Conservation (phyloP, 441 rosid species). For the Corymbia citriodora region DNA sequence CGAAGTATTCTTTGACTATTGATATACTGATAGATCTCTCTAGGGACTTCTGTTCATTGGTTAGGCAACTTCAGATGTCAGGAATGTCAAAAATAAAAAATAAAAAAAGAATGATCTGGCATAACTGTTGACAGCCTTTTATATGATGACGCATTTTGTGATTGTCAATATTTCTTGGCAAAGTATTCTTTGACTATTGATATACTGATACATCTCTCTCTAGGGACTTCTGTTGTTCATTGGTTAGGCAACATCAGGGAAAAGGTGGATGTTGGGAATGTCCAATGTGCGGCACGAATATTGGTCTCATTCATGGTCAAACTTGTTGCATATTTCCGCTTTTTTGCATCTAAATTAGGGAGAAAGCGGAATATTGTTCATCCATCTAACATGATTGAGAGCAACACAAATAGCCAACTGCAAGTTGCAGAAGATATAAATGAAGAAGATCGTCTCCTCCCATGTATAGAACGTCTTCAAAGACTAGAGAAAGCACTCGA, state of each 20-base stretch:
- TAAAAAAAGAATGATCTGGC: not conserved
- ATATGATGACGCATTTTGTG: not conserved
- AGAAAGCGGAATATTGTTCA: constrained; percentile 45
- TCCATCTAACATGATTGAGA: constrained; percentile 45
- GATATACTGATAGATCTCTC: not conserved
- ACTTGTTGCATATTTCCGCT: constrained; percentile 40
- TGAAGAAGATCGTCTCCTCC: constrained; percentile 45
- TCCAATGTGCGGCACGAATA: constrained; percentile 23
- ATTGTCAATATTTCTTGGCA: not conserved
- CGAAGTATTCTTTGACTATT: not conserved
- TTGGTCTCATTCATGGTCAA: constrained; percentile 42
- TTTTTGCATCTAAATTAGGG: constrained; percentile 35
- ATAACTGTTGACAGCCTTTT: not conserved
- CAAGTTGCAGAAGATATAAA: constrained; percentile 24
- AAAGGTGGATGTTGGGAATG: constrained; percentile 34
- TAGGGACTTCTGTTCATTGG: constrained; percentile 41
- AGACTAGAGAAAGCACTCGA: constrained; percentile 56
- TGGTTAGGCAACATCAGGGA: constrained; percentile 47
- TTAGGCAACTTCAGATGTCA: constrained; percentile 33
- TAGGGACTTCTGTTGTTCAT: constrained; percentile 34
- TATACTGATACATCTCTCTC: constrained; percentile 1
- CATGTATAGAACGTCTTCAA: constrained; percentile 74
- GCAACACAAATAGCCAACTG: constrained; percentile 18
- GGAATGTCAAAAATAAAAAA: constrained; percentile 5
- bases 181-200: not conserved